Evolutionary conservation across 2,329 filamentous ascomycete genomes (phyloP).

Genomic region (Aureobasidium sp.): DNA sequence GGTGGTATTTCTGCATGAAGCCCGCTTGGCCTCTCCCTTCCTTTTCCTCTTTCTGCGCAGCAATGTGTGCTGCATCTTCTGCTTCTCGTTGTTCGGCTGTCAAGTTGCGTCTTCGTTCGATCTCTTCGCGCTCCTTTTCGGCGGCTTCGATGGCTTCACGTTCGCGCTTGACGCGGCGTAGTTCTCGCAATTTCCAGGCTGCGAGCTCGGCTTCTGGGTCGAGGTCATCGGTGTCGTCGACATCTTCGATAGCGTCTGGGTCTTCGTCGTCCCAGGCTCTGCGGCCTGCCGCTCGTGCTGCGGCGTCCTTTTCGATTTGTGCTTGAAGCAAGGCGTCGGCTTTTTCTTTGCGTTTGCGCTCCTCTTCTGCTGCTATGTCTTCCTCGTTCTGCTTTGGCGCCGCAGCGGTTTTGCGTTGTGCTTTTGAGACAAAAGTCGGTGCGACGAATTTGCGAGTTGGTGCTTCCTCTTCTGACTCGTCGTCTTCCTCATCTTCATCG

Average conservation of each 20-base stretch:
- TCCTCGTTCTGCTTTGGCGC: slow-evolving; percentile 24
- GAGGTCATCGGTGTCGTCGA: slow-evolving; percentile 82
- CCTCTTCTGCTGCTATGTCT: slow-evolving; percentile 40
- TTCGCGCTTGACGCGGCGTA: slow-evolving; percentile 80
- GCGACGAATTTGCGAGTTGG: slow-evolving; percentile 51
- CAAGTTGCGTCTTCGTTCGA: slow-evolving; percentile 80
- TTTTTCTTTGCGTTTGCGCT: slow-evolving; percentile 58
- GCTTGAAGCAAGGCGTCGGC: slow-evolving; percentile 78
- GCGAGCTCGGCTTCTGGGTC: slow-evolving; percentile 84
- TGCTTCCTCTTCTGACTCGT: slow-evolving; percentile 54
- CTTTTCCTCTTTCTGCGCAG: slow-evolving; percentile 67
- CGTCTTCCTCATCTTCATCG: slow-evolving; percentile 37
- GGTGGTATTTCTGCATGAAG: slow-evolving; percentile 93
- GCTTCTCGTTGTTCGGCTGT: slow-evolving; percentile 77
- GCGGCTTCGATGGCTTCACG: slow-evolving; percentile 74
- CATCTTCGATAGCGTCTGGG: slow-evolving; percentile 53
- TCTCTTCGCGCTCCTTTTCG: slow-evolving; percentile 79
- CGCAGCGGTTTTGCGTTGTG: slow-evolving; percentile 43
- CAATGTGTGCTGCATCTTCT: slow-evolving; percentile 75
- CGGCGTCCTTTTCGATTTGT: slow-evolving; percentile 75
- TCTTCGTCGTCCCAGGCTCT: slow-evolving; percentile 77
- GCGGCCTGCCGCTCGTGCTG: slow-evolving; percentile 65
- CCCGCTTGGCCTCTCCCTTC: slow-evolving; percentile 71
- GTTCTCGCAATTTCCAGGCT: slow-evolving; percentile 88
- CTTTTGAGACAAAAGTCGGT: slow-evolving; percentile 62